Conservation (phyloP, 169 alveolate genomes). For the Pseudocohnilembus persalinus region DNA sequence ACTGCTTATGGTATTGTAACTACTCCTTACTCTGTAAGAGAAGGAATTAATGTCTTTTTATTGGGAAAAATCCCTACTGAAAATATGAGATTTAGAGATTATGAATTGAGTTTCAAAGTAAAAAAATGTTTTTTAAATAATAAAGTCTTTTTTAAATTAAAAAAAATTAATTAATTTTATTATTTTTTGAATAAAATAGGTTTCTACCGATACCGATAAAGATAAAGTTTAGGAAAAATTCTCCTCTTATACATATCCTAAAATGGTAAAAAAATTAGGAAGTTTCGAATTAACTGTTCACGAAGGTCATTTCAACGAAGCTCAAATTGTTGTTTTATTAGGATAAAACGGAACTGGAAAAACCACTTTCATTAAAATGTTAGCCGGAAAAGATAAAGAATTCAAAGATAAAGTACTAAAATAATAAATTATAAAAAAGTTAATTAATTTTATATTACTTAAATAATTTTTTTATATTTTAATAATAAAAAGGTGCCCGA, state of each 20-base stretch:
- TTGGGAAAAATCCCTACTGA: slow-evolving; percentile 99
- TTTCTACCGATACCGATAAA: slow-evolving; percentile 46
- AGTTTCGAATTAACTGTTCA: slow-evolving; percentile 85
- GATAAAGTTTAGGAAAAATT: slow-evolving; percentile 42
- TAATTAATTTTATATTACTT: too few relatives aligned
- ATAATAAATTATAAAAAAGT: background rate
- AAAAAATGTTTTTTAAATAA: slow-evolving; percentile 45
- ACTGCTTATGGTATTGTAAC: slow-evolving; percentile 99
- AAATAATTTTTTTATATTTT: slow-evolving; percentile 13
- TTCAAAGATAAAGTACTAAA: background rate
- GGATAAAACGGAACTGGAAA: slow-evolving; percentile 99
- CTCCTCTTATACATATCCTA: slow-evolving; percentile 74
- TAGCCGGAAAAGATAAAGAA: slow-evolving; percentile 44
- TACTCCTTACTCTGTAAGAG: slow-evolving; percentile 99
- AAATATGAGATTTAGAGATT: slow-evolving; percentile 98
- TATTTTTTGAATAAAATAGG: slow-evolving; percentile 3
- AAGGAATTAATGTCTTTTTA: slow-evolving; percentile 97
- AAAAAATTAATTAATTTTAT: background rate
- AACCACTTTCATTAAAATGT: slow-evolving; percentile 95
- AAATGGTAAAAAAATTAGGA: slow-evolving; percentile 87
- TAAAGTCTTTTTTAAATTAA: background rate
- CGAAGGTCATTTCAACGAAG: slow-evolving; percentile 94
- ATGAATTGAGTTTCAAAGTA: slow-evolving; percentile 93
- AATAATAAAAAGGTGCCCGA: slow-evolving; percentile 87
- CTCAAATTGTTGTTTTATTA: slow-evolving; percentile 97